phyloP scores from a whole-genome alignment of 495 filamentous ascomycete species.

The Penicillium paradoxum region DNA sequence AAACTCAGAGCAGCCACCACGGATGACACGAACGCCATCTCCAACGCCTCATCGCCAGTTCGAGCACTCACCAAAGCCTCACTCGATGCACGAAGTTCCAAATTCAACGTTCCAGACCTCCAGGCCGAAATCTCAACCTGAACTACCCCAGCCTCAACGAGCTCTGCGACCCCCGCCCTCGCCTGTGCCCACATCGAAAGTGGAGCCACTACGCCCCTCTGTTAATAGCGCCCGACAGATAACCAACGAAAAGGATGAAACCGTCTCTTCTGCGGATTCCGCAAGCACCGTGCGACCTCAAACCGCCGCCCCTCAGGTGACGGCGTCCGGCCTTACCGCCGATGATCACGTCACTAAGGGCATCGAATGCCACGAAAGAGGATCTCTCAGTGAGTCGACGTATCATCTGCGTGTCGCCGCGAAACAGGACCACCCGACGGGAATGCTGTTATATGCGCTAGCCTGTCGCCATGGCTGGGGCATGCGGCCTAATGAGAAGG shows the following conservation, averaged over 20 bases:
- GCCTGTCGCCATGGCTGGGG: conserved; percentile 99
- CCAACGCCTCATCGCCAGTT: conserved; percentile 21
- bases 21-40: conserved; percentile 34
- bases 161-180: conserved; percentile 5
- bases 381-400: conserved; percentile 82
- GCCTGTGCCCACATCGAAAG: conserved; percentile 16
- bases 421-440: conserved; percentile 76
- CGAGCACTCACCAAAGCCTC: conserved; percentile 31
- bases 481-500: conserved; percentile 82
- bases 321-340: conserved; percentile 55
- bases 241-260: conserved; percentile 41
- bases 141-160: background rate
- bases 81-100: conserved; percentile 33
- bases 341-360: conserved; percentile 87
- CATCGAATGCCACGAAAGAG: conserved; percentile 81
- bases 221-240: conserved; percentile 34
- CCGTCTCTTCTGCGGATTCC: conserved; percentile 58
- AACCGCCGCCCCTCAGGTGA: conserved; percentile 39
- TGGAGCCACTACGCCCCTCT: conserved; percentile 46
- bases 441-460: conserved; percentile 91
- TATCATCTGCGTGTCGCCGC: conserved; percentile 93
- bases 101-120: conserved; percentile 1
- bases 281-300: conserved; percentile 59
- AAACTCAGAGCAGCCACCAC: conserved; percentile 30
- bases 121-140: conserved; percentile 5